Base-by-base conservation (phyloP, 2,329 filamentous ascomycete species). In the Eutypella sp. region DNA sequence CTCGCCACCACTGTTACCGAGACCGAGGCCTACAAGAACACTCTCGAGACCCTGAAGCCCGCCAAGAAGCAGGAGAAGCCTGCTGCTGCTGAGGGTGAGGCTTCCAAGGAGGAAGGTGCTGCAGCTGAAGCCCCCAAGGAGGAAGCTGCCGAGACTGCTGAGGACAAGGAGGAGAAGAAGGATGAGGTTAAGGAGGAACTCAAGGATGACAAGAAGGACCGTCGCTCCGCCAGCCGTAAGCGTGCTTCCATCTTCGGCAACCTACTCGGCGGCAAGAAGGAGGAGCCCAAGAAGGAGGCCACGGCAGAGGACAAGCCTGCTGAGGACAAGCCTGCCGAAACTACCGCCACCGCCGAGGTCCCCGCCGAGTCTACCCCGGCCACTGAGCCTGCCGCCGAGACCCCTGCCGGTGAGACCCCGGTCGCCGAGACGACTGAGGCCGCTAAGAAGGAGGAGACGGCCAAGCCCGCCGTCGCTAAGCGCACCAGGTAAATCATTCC, bases 1-100 rank as follows among this genome's bases (percentile, higher is more conserved):
- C 74, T 87, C 47, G 85, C 84, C 62, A 76, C 87, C 54, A 78
- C 78, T 46, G 79, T 96, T 58, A 79, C 81, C 53, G 82, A 84
- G 69, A 85, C 83, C 59, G 90, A 96, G 70, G 80, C 81, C 49
- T 99, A 96, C 84, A 96, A 96, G 83, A 76, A 80, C 59, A 83
- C 87, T 55, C 71, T 93, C 18, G 86, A 90, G 73, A 85, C 84
- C 63, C 71, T 81, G 57, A 80, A 80, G 69, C 76, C 75, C 22
- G 60, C 57, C 44, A 65, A 66, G 55, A 69, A 71, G 65, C 72
- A 76, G 65, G 67, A 71, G 57, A 70, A 69, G 63, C 61, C 68
- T 40, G 62, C 60, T 47, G 65, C 57, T 27, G 68, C 70, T 56
- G 63, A 65, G 56, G 60, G 65, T 51, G 66, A 64, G 38, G 56